Base-by-base conservation (phyloP, 1,284 basidiomycete species). In the Ceratobasidium papillatum region DNA sequence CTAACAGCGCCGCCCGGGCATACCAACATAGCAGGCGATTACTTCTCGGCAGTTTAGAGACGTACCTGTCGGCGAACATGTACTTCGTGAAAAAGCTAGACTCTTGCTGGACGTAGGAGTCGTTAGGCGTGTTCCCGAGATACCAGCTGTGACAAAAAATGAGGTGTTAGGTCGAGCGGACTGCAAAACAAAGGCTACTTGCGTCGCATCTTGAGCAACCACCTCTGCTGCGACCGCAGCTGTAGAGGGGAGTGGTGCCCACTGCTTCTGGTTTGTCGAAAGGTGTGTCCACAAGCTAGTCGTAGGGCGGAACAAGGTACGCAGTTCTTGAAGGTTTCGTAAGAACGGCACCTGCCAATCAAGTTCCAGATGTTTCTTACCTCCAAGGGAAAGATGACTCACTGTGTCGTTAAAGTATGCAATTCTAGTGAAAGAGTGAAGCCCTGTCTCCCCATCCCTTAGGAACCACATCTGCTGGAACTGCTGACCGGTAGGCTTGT, bases 41-140 rank as follows among this genome's bases (percentile, higher is more conserved):
- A n/a, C n/a, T n/a, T n/a, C n/a, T n/a, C n/a, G 2, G 47, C 32
- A 17, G 34, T 78, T 54, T 36, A 38, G 8, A n/a, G 25, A 76
- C 65, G 30, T 77, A 75, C 74, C 47, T 36, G 51, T 80, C 80
- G 14, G 78, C 74, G 73, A 77, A 78, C 4, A 75, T 62, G 73
- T 81, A 81, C 59, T 81, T 75, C 22, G 80, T 81, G 56, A 78
- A 81, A 74, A 80, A 81, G 75, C 80, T 79, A 1, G 78, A 77
- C 7, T 75, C 74, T 41, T 78, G 72, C 63, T 68, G 49, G 22
- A 78, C 77, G 64, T 76, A 78, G 1, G 77, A 72, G 65, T 79
- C 78, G 61, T 76, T 74, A n/a, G 74, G 62, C 3, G 74, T 77
- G 56, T 77, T 75, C 25, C 75, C 77, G 22, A 78, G 74, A 65